Evolutionary conservation across 2,329 filamentous ascomycete species (phyloP).

Genomic region (Chrysoporthe deuterocubensis): DNA sequence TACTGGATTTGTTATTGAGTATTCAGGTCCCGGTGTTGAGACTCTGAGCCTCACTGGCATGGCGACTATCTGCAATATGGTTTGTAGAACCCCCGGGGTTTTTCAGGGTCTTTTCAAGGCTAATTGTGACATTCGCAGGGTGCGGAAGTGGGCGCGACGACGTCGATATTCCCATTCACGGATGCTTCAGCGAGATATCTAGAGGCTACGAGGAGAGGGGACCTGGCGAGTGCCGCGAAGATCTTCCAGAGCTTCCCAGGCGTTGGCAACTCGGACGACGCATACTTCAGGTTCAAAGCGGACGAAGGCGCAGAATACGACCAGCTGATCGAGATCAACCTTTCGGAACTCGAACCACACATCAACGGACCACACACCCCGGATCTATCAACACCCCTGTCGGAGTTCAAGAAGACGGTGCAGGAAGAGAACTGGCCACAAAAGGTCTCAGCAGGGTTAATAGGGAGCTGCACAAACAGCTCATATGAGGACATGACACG

Average conservation of each 20-base stretch:
- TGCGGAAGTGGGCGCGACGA: conserved; percentile 91
- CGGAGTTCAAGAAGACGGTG: conserved; percentile 84
- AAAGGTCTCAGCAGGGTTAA: conserved; percentile 88
- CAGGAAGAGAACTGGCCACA: conserved; percentile 87
- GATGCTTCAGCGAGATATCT: conserved; percentile 84
- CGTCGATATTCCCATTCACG: conserved; percentile 92
- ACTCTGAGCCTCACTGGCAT: conserved; percentile 90
- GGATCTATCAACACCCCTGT: conserved; percentile 90
- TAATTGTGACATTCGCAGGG: conserved; percentile 3
- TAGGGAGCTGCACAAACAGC: conserved; percentile 98
- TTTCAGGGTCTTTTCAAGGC: not conserved
- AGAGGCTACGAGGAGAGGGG: conserved; percentile 75
- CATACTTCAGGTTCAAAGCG: conserved; percentile 69
- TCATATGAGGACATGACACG: conserved; percentile 99
- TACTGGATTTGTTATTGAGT: conserved; percentile 94
- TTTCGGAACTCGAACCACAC: conserved; percentile 88
- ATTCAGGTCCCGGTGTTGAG: conserved; percentile 87
- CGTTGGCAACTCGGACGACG: conserved; percentile 48
- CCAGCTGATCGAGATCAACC: conserved; percentile 85
- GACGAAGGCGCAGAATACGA: conserved; percentile 88
- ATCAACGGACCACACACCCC: conserved; percentile 98
- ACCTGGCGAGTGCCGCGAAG: conserved; percentile 70
- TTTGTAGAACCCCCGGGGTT: not conserved
- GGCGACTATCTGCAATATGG: conserved; percentile 91
- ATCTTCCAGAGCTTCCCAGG: conserved; percentile 60